phyloP scores from a whole-genome alignment of 108 stramenopile genomes.

The Stephanodiscus triporus region DNA sequence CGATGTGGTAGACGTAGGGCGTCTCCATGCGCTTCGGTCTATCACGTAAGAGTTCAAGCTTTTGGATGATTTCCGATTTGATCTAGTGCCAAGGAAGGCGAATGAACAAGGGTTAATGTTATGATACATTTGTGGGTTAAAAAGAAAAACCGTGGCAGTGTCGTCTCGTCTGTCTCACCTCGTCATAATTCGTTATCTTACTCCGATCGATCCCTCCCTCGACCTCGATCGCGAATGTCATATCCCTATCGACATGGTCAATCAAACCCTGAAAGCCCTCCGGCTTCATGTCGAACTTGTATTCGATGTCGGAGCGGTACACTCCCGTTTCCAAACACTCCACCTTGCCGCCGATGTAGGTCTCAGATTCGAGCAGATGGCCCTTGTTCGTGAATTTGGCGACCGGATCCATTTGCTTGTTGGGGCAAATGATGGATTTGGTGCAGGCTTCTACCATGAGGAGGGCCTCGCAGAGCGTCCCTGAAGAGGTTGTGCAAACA shows the following conservation, averaged over 20 bases:
- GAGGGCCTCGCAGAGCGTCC: slow-evolving; percentile 97
- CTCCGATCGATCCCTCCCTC: slow-evolving; percentile 91
- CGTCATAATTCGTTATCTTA: slow-evolving; percentile 95
- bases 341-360: slow-evolving; percentile 99
- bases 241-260: slow-evolving; percentile 96
- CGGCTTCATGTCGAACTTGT: slow-evolving; percentile 93
- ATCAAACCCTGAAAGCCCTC: slow-evolving; percentile 94
- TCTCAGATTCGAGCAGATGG: slow-evolving; percentile 96
- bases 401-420: slow-evolving; percentile 94
- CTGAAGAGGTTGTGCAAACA: not conserved
- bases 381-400: slow-evolving; percentile 90
- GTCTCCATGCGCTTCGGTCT: slow-evolving; percentile 88
- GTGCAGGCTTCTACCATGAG: slow-evolving; percentile 97
- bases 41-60: slow-evolving; percentile 95
- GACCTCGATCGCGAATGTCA: slow-evolving; percentile 96
- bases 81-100: not conserved
- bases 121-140: too few species aligned
- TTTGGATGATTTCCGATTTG: slow-evolving; percentile 78
- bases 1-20: slow-evolving; percentile 96
- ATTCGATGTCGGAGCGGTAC: slow-evolving; percentile 95
- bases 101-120: not conserved
- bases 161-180: slow-evolving; percentile 62
- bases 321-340: slow-evolving; percentile 99
- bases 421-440: slow-evolving; percentile 94
- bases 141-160: too few species aligned